Percentiles rank a stretch among this genome's conserved stretches.
Evolutionary conservation across 2,329 filamentous ascomycete genomes (phyloP).

Genomic region (Aspergillus quadrilineatus): DNA sequence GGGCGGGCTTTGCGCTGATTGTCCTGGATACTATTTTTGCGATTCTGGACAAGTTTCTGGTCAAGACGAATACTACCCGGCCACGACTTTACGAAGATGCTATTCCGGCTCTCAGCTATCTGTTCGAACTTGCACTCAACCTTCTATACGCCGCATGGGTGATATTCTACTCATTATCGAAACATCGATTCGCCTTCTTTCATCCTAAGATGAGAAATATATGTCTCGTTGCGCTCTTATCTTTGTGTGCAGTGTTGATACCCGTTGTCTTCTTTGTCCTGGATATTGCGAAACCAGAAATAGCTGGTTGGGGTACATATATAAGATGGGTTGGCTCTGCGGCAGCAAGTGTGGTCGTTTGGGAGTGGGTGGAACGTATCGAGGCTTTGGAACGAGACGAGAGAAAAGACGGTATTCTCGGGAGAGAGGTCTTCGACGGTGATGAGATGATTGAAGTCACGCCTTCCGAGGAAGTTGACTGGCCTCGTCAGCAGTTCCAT

Average conservation of each 20-base stretch:
- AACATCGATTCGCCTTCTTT: conserved; percentile 86
- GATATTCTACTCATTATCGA: conserved; percentile 88
- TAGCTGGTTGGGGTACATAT: conserved; percentile 92
- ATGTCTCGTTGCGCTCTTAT: conserved; percentile 73
- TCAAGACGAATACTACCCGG: conserved; percentile 48
- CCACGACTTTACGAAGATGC: conserved; percentile 82
- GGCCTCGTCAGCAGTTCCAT: conserved; percentile 35
- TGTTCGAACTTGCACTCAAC: conserved; percentile 84
- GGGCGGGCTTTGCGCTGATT: conserved; percentile 93
- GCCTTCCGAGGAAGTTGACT: conserved; percentile 57
- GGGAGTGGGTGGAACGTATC: conserved; percentile 97
- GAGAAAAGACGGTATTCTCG: conserved; percentile 88
- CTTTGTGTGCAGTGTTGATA: conserved; percentile 76
- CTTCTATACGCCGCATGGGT: conserved; percentile 91
- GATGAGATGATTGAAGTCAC: conserved; percentile 83
- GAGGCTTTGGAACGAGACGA: conserved; percentile 90
- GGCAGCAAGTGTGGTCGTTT: conserved; percentile 92
- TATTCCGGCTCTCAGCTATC: conserved; percentile 84
- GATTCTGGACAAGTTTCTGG: conserved; percentile 81
- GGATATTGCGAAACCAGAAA: conserved; percentile 80
- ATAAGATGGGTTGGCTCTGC: conserved; percentile 95
- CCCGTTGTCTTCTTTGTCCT: conserved; percentile 91
- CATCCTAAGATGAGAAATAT: conserved; percentile 90
- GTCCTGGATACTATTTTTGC: conserved; percentile 87
- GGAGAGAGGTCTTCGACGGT: conserved; percentile 87